Conservation (phyloP, 805 yeast species). For the Metschnikowia noctiluminum region DNA sequence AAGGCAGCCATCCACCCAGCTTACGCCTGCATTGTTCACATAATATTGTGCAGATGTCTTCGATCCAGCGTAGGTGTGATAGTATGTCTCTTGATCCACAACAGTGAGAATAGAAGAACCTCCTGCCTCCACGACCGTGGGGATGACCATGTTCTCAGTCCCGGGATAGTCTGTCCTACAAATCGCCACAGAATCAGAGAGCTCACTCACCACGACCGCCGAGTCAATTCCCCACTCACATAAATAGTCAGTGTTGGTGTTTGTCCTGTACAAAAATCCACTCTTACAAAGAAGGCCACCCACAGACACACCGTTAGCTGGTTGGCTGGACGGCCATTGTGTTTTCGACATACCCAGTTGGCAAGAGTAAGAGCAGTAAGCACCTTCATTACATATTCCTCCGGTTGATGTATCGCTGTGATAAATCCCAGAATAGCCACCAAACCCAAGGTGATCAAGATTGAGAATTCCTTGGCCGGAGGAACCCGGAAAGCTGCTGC, state of each 20-base stretch:
- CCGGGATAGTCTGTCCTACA: conserved; percentile 99
- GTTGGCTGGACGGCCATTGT: conserved; percentile 92
- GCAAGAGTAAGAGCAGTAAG: conserved; percentile 96
- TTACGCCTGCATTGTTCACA: conserved; percentile 94
- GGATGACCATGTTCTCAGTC: conserved; percentile 96
- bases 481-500: conserved; percentile 59
- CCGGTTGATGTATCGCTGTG: conserved; percentile 57
- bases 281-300: conserved; percentile 88
- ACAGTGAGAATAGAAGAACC: conserved; percentile 64
- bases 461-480: conserved; percentile 80
- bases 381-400: conserved; percentile 78
- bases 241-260: conserved; percentile 60
- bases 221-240: conserved; percentile 84
- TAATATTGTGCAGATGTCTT: conserved; percentile 93
- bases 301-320: conserved; percentile 81
- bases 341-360: conserved; percentile 99
- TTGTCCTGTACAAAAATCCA: conserved; percentile 83
- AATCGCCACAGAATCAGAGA: conserved; percentile 69
- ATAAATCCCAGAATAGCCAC: conserved; percentile 82
- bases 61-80: conserved; percentile 80
- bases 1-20: conserved; percentile 84
- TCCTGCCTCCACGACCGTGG: conserved; percentile 79
- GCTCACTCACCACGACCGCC: conserved; percentile 65
- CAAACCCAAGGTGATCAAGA: conserved; percentile 66
- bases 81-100: conserved; percentile 71